These are phyloP conservation scores for Ampelomyces quisqualis DNA, from an alignment of 2,329 filamentous ascomycete genomes.

Conservation along the genomic window DNA sequence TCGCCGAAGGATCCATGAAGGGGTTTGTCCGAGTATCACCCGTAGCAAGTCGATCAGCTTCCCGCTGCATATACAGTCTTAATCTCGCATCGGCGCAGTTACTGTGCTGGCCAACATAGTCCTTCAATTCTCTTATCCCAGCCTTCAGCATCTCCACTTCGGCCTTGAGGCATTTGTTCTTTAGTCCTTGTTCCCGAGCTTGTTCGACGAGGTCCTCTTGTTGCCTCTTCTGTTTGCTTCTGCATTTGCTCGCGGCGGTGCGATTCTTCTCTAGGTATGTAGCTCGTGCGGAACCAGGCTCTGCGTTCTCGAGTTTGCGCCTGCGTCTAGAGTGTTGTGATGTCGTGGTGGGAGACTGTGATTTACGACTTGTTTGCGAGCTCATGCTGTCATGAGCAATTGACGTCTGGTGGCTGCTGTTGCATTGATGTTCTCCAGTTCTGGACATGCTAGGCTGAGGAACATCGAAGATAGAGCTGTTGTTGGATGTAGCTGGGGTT, in stretches of 20 bases:
- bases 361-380: slow-evolving; percentile 2
- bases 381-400: slow-evolving; percentile 8
- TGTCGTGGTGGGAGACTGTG: slow-evolving; percentile 1
- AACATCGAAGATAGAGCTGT: too few species aligned
- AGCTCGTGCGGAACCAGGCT: slow-evolving; percentile 30
- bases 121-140: slow-evolving; percentile 27
- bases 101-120: slow-evolving; percentile 25
- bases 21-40: not conserved
- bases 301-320: slow-evolving; percentile 21
- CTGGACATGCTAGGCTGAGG: too few species aligned
- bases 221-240: slow-evolving; percentile 64
- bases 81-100: slow-evolving; percentile 30
- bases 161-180: slow-evolving; percentile 31
- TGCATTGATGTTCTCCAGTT: too few species aligned
- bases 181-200: slow-evolving; percentile 36
- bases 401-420: too few species aligned
- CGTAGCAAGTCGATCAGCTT: slow-evolving; percentile 26
- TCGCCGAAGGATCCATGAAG: too few species aligned
- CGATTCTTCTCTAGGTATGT: slow-evolving; percentile 65
- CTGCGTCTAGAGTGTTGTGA: slow-evolving; percentile 10
- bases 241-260: slow-evolving; percentile 70
- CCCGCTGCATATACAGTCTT: slow-evolving; percentile 26
- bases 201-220: slow-evolving; percentile 52
- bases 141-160: slow-evolving; percentile 29
- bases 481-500: too few species aligned